Evolutionary conservation across 2,329 filamentous ascomycete genomes (phyloP).

Genomic region (Xylariomycetidae sp.): DNA sequence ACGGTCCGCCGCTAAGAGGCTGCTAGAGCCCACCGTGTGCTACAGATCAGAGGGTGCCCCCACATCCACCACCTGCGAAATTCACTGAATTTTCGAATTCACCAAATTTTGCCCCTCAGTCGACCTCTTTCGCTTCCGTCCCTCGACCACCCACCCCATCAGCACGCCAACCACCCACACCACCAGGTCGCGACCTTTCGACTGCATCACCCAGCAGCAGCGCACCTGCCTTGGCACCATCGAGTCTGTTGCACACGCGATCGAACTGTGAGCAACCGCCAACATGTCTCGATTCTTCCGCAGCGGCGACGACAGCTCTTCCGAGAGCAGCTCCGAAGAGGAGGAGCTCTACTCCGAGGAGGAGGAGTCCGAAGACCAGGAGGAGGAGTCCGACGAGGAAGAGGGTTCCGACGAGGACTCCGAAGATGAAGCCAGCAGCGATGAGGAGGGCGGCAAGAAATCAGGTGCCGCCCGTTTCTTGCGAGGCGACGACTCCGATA

Average conservation of each 20-base stretch:
- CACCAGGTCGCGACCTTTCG: too few species aligned
- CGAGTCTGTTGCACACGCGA: too few species aligned
- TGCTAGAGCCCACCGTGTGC: too few species aligned
- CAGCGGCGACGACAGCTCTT: constrained; percentile 85
- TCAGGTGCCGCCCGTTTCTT: constrained; percentile 80
- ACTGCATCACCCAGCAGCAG: constrained; percentile 1
- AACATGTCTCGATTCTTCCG: constrained; percentile 97
- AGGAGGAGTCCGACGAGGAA: constrained; percentile 46
- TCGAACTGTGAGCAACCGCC: constrained; percentile 19
- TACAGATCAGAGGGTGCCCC: too few species aligned
- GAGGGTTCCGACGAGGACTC: constrained; percentile 46
- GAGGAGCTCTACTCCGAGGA: constrained; percentile 86
- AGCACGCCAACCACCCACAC: too few species aligned
- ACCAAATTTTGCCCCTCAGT: constrained; percentile 14
- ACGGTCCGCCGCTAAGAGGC: too few species aligned
- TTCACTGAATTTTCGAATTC: not conserved
- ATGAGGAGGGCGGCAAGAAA: constrained; percentile 57
- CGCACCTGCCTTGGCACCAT: too few species aligned
- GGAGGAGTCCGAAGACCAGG: constrained; percentile 55
- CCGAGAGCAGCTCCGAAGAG: constrained; percentile 92
- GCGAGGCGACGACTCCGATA: constrained; percentile 66
- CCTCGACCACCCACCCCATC: too few species aligned
- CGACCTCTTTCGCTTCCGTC: constrained; percentile 6
- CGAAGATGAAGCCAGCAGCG: constrained; percentile 52
- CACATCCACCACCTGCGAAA: not conserved